Percentiles rank a stretch among this genome's conserved stretches.
phyloP scores from a whole-genome alignment of 2,329 filamentous ascomycete species.

The Cyanodermella asteris region DNA sequence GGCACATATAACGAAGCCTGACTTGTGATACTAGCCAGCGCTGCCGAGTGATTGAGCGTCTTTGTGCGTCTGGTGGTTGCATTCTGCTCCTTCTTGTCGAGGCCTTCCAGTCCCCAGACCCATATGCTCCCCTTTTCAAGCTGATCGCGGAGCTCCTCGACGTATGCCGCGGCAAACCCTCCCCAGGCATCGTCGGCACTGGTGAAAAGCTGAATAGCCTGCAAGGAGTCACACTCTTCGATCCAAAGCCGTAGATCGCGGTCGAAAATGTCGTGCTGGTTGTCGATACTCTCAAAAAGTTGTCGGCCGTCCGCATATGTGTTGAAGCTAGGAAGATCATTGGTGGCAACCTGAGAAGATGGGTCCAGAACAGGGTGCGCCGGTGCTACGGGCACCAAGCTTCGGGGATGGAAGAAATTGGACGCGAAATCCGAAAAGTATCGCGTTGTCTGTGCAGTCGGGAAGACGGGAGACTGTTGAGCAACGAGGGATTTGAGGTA shows the following conservation, averaged over 20 bases:
- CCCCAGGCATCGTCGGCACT: slow-evolving; percentile 61
- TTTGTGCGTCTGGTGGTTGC: slow-evolving; percentile 30
- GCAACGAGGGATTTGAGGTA: no score
- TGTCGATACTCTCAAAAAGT: slow-evolving; percentile 50
- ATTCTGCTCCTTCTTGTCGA: slow-evolving; percentile 18
- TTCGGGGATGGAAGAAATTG: slow-evolving; percentile 77
- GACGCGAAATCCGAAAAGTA: slow-evolving; percentile 96
- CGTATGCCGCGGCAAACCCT: slow-evolving; percentile 49
- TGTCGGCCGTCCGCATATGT: slow-evolving; percentile 53
- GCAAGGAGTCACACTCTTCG: slow-evolving; percentile 84
- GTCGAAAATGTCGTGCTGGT: slow-evolving; percentile 70
- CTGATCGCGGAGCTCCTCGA: slow-evolving; percentile 67
- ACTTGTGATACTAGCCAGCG: slow-evolving; percentile 43
- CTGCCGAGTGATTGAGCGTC: slow-evolving; percentile 51
- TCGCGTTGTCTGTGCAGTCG: slow-evolving; percentile 47
- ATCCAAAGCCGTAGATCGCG: slow-evolving; percentile 73
- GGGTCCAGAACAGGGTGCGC: no score
- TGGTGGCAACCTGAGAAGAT: no score
- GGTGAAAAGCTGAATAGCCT: slow-evolving; percentile 61
- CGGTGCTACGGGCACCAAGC: slow-evolving; percentile 65
- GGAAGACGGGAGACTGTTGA: no score
- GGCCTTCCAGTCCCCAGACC: slow-evolving; percentile 61
- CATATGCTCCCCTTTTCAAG: slow-evolving; percentile 73
- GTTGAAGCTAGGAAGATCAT: slow-evolving; percentile 70
- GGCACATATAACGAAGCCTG: slow-evolving; percentile 63